Base-by-base conservation (phyloP, 2,329 filamentous ascomycete genomes). In the Aotearoamyces nothofagi region DNA sequence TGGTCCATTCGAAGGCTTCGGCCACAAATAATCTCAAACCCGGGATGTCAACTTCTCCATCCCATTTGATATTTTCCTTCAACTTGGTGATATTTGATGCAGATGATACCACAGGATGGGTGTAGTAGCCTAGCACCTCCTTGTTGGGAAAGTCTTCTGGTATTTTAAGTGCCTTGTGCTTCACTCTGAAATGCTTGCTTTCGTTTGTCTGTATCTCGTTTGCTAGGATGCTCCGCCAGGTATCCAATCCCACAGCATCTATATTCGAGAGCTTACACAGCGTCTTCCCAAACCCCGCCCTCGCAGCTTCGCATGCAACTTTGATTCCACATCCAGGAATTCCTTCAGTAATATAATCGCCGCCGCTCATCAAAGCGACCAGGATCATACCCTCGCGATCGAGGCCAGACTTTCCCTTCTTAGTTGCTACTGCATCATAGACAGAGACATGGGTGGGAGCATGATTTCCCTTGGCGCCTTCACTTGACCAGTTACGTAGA, bases 331-430 rank as follows among this genome's bases (percentile, higher is more conserved):
- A 92, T 4, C 81, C 79, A 0, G 80, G 74, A 10, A 98, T 77
- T 0, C 90, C 90, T 31, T 83, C 80, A 0, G 86, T 81, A 1
- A 87, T 61, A 43, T 98, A 98, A 52, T 98, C 90, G 5, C 90
- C 90, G 5, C 90, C 90, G 41, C 86, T 94, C 68, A 98, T 84
- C 36, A 98, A 58, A 1, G 90, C 90, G 12, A 96, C 78, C 9
- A 98, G 57, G 13, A 96, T 78, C 86, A 98, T 92, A 0, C 84
- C 87, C 37, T 90, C 75, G 12, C 78, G 64, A 44, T 86, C 81
- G 25, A 96, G 58, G 0, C 77, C 78, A 45, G 9, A 47, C 27
- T 38, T 45, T 2, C 45, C 48, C n/a, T 55, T 51, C 41, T 61
- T 61, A 0, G 73, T 67, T 20, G 66, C 59, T 8, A 63, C 52